phyloP scores from a whole-genome alignment of 768 basidiomycete genomes.

The Multifurca ochricompacta region DNA sequence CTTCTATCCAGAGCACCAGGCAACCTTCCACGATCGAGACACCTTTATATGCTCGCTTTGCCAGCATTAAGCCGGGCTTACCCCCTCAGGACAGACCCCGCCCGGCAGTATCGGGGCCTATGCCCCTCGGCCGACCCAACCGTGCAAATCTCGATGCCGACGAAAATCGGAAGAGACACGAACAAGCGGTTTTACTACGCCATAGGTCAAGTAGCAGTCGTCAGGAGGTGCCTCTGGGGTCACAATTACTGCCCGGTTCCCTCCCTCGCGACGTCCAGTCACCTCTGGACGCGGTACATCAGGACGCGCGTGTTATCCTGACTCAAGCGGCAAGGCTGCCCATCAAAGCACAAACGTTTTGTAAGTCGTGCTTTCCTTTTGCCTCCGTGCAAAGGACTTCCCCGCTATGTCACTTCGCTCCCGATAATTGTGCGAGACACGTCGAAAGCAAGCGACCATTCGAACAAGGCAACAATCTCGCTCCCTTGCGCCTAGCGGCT shows the following conservation, averaged over 20 bases:
- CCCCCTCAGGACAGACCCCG: slow-evolving; percentile 9
- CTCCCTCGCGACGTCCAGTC: not conserved
- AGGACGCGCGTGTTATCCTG: not conserved
- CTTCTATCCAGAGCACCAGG: not conserved
- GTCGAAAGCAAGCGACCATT: not conserved
- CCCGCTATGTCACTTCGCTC: not conserved
- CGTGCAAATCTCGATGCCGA: not conserved
- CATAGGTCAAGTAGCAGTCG: not conserved
- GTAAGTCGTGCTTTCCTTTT: slow-evolving; percentile 4
- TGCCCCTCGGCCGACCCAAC: slow-evolving; percentile 20
- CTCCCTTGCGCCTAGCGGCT: not conserved
- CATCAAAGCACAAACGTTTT: not conserved
- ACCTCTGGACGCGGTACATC: not conserved
- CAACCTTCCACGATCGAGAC: slow-evolving; percentile 12
- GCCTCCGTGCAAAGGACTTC: not conserved
- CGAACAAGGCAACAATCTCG: not conserved
- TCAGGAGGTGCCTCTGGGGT: not conserved
- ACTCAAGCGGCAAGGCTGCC: not conserved
- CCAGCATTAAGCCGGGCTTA: slow-evolving; percentile 13
- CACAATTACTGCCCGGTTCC: not conserved
- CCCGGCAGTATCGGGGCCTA: slow-evolving; percentile 24
- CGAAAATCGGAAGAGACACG: slow-evolving; percentile 1
- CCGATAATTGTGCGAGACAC: not conserved
- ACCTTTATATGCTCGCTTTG: slow-evolving; percentile 27
- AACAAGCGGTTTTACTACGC: not conserved